Base-by-base conservation (phyloP, 768 basidiomycete species). In the Fomitopsis pulvina region DNA sequence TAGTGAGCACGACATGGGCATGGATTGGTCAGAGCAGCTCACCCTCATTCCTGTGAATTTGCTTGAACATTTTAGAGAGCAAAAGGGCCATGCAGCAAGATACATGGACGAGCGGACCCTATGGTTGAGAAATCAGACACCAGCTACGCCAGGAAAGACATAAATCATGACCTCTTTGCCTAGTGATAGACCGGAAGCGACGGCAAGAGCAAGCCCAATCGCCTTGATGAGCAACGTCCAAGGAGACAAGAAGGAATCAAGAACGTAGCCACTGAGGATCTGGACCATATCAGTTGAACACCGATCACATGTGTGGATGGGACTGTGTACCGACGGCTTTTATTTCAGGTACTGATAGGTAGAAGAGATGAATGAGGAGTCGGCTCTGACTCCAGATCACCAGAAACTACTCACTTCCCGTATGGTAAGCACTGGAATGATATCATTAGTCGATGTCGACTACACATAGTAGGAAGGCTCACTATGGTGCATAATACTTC, bases 171-270 rank as follows among this genome's bases (percentile, higher is more conserved):
- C 87, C 72, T 92, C 90, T 69, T 92, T 92, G 20, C 89, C 89
- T 22, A 93, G 68, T 1, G 87, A 89, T 16, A 93, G 71, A 0
- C 91, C 91, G 3, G 88, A 91, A 0, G 87, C 90, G 12, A 93
- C 91, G 1, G 87, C 76, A 4, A 95, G 76, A 1, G 89, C 86
- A 38, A 93, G 72, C 12, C 91, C 91, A 27, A 92, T 67, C 0
- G 83, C 79, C 63, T 95, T 95, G 58, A 90, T 90, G 42, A 92
- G 70, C 24, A 95, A 73, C 0, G 87, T 92, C 85, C 89, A 90
- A 1, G 82, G 79, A 8, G 86, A 80, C n/a, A 95, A 74, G 65
- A 91, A 92, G 1, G 84, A 79, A 58, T 92, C 87, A 38, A 95
- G 81, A 6, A 92, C 89, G 60, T 90, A 92, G 34, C 91, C 89